Evolutionary conservation across 2,329 filamentous ascomycete species (phyloP), one percentile per base, ranked within the genome.

Genomic region (Alternaria incomplexa): DNA sequence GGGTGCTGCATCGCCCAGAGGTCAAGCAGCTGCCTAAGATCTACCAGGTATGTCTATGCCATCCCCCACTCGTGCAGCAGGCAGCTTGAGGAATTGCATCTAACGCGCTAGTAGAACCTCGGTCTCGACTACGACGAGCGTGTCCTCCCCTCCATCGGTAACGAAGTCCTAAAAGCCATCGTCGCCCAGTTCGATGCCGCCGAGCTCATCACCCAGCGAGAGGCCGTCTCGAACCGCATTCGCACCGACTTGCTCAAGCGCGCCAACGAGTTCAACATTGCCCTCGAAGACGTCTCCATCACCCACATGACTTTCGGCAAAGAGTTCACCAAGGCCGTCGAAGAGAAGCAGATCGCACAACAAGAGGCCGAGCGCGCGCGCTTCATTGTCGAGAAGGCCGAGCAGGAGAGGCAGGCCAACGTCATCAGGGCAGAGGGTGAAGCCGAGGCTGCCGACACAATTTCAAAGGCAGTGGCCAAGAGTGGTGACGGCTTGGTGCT

Each of bases 301-400:
- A 99, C 96, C 65, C 96, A 99, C 87, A 99, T 99, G 96, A 99
- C 96, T 56, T 99, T 99, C 80, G 96, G 96, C 73, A 95, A 95
- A 82, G 96, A 99, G 83, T 99, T 99, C 87, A 99, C 96, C 65
- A 92, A 93, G 82, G 96, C 96, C 69, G 96, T 99, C 76, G 96
- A 99, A 85, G 96, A 99, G 89, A 99, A 99, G 90, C 96, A 99
- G 87, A 99, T 99, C 81, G 96, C 96, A 59, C 96, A 99, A 85
- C 96, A 99, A 84, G 96, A 99, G 79, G 96, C 96, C 68, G 96
- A 99, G 87, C 89, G 96, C 70, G 96, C 96, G 52, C 89, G 96
- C 71, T 99, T 99, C 86, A 96, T 99, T 73, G 96, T 99, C 80
- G 96, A 99, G 88, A 93, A 93, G 81, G 96, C 96, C 64, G 96